phyloP scores from a whole-genome alignment of 495 filamentous ascomycete genomes.

The Tetracladium setigerum region DNA sequence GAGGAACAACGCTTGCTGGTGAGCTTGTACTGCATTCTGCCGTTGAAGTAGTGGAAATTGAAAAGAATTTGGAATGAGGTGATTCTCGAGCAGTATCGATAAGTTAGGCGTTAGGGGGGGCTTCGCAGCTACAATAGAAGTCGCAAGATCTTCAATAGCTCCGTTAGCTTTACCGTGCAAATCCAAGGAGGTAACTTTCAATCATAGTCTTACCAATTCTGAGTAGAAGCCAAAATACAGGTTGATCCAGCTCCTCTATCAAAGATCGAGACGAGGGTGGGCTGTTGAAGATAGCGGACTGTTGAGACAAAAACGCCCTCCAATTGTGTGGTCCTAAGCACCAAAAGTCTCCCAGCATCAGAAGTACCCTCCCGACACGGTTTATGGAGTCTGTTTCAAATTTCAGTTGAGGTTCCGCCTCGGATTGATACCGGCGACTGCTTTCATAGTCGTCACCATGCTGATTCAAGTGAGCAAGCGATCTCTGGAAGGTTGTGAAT shows the following conservation, averaged over 20 bases:
- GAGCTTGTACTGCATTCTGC: not conserved
- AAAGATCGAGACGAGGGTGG: not conserved
- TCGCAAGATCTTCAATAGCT: not conserved
- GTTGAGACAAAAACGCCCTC: not conserved
- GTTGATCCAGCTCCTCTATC: not conserved
- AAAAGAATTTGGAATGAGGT: not conserved
- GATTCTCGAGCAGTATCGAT: not conserved
- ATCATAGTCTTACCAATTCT: slow-evolving; percentile 6
- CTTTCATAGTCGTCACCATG: not conserved
- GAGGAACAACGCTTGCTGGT: not conserved
- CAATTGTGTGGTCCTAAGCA: not conserved
- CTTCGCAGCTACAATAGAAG: not conserved
- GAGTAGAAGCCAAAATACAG: slow-evolving; percentile 3
- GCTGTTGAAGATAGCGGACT: not conserved
- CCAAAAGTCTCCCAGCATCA: slow-evolving; percentile 1
- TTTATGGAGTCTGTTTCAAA: not conserved
- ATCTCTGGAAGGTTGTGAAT: not conserved
- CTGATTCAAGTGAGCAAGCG: not conserved
- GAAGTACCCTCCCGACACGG: not conserved
- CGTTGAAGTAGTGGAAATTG: not conserved
- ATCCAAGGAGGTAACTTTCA: not conserved
- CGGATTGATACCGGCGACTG: not conserved
- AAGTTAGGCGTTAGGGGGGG: not conserved
- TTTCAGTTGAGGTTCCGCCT: not conserved
- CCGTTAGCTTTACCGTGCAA: not conserved